Conservation (phyloP, 148 eudicot genomes). For the Oxyria digyna region DNA sequence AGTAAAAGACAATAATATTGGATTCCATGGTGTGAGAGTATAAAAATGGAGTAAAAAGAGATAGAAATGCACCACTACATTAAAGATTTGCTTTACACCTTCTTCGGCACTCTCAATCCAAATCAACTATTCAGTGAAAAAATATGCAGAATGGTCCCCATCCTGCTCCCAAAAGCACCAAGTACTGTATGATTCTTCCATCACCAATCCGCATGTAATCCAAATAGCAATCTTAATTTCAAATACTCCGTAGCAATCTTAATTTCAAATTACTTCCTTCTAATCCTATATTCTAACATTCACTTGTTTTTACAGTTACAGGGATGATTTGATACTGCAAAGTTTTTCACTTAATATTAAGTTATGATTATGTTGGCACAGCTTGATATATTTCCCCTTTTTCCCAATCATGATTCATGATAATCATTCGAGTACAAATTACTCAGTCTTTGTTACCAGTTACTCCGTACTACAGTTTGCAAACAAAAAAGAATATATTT, state of each 20-base stretch:
- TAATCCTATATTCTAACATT: not conserved
- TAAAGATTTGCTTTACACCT: not conserved
- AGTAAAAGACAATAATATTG: not conserved
- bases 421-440: not conserved
- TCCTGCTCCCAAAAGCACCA: not conserved
- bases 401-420: not conserved
- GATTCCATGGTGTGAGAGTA: not conserved
- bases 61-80: not conserved
- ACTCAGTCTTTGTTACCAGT: not conserved
- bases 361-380: not conserved
- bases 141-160: not conserved
- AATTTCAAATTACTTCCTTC: too few relatives aligned
- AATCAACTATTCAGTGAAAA: constrained; percentile 6
- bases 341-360: not conserved
- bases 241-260: too few relatives aligned
- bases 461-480: too few relatives aligned
- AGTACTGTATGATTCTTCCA: not conserved
- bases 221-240: not conserved
- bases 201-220: constrained; percentile 1
- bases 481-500: not conserved
- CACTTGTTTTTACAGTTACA: not conserved
- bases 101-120: not conserved
- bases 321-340: not conserved
- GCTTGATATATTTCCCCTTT: not conserved
- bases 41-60: not conserved